Evolutionary conservation across 1,284 basidiomycete species (phyloP).

Genomic region (Schizophyllum commune): DNA sequence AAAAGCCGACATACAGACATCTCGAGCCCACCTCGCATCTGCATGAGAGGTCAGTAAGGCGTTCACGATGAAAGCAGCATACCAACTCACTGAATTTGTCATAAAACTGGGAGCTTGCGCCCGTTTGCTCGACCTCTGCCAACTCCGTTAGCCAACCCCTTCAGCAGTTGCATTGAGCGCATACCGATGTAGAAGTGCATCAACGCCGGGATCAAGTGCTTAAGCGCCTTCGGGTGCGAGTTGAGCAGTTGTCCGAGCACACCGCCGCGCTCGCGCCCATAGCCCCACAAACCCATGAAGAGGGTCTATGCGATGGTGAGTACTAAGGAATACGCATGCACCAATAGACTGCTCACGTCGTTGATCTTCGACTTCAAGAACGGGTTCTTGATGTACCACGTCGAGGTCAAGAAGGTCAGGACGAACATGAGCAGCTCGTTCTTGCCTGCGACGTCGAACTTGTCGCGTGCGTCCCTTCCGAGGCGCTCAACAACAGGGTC

Average conservation of each 20-base stretch:
- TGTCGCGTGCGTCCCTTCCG: slow-evolving; percentile 66
- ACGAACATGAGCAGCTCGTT: slow-evolving; percentile 87
- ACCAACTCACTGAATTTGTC: slow-evolving; percentile 84
- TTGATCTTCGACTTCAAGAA: slow-evolving; percentile 98
- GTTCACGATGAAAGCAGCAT: slow-evolving; percentile 3
- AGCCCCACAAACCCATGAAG: slow-evolving; percentile 76
- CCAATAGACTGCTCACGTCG: slow-evolving; percentile 43
- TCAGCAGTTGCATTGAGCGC: slow-evolving; percentile 16
- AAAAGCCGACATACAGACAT: not conserved
- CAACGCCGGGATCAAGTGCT: slow-evolving; percentile 86
- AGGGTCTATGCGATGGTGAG: slow-evolving; percentile 51
- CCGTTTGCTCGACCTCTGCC: slow-evolving; percentile 95
- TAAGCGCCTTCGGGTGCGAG: slow-evolving; percentile 77
- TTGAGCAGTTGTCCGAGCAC: slow-evolving; percentile 81
- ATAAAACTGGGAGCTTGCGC: slow-evolving; percentile 97
- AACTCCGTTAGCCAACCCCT: not conserved
- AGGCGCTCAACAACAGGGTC: slow-evolving; percentile 4
- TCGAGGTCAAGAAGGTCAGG: slow-evolving; percentile 88
- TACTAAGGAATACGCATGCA: not conserved
- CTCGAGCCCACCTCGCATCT: slow-evolving; percentile 49
- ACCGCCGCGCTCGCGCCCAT: slow-evolving; percentile 70
- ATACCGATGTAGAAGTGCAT: slow-evolving; percentile 94
- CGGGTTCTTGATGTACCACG: slow-evolving; percentile 98
- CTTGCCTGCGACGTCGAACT: slow-evolving; percentile 77
- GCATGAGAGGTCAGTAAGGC: slow-evolving; percentile 6